A percentile compares a stretch with the other conserved stretches of the same genome.
Evolutionary conservation across 306 rosid species (phyloP).

Genomic region (Notholithocarpus densiflorus): DNA sequence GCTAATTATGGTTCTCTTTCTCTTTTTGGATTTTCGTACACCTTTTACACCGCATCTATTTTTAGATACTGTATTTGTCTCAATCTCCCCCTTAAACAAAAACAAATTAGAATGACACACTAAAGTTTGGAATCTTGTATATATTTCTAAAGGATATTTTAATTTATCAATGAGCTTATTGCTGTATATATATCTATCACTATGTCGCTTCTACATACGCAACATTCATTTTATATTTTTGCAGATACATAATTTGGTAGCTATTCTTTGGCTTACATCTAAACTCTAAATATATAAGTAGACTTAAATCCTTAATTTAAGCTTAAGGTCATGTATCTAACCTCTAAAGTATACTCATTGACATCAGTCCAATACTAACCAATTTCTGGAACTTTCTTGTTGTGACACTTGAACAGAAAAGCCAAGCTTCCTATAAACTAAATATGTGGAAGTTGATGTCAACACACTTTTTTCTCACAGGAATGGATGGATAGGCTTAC

Average conservation of each 20-base stretch:
- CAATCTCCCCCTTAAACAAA: slow-evolving; percentile 13
- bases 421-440: neutral
- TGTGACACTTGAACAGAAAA: neutral
- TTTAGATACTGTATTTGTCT: slow-evolving; percentile 2
- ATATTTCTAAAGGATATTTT: neutral
- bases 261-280: neutral
- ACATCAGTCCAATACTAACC: too few relatives aligned
- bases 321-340: neutral
- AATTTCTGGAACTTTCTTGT: neutral
- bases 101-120: slow-evolving; percentile 3
- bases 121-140: slow-evolving; percentile 37
- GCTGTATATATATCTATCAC: neutral
- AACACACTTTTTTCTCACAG: too few relatives aligned
- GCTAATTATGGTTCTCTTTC: slow-evolving; percentile 23
- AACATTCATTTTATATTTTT: neutral
- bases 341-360: too few relatives aligned
- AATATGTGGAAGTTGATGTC: neutral
- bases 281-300: neutral
- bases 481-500: neutral
- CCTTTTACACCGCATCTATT: slow-evolving; percentile 10
- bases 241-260: neutral
- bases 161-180: neutral
- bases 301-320: neutral
- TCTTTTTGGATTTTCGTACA: slow-evolving; percentile 19
- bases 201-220: neutral